Base-by-base conservation (phyloP, 768 basidiomycete species). In the Amylocystis lapponica region DNA sequence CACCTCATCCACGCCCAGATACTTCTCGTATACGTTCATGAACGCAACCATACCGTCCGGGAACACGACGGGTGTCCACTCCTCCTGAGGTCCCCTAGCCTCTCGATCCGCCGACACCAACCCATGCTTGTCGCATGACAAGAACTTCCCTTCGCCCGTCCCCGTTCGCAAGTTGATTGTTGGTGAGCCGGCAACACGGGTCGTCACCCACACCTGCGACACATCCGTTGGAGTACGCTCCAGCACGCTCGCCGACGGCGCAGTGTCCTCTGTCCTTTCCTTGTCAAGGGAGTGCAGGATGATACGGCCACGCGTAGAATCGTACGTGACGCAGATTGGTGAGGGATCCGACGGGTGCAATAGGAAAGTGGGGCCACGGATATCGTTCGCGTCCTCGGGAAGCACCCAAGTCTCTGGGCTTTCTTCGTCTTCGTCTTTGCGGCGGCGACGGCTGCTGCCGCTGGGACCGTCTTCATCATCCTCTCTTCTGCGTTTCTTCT, bases 11-110 rank as follows among this genome's bases (percentile, higher is more conserved):
- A 94, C 68, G 39, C 79, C 64, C 33, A 96, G 75, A 62, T 88
- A 93, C 57, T 84, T 94, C 58, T 92, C 89, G 56, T 94, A 93
- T 9, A 88, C 72, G 62, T 83, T 91, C 79, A 82, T 81, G 59
- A 93, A 85, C 6, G 87, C 85, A 36, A 86, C 79, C 83, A 91
- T 88, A 31, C 87, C 88, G 46, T 86, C 87, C 9, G 86, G 79
- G 19, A 88, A 63, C 43, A 92, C 68, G 20, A 90, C 76, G 13
- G 91, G 85, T 3, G 85, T 86, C 88, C 91, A 96, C 63, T 94
- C 92, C 62, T 96, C 92, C 62, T 95, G 89, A 4, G 88, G 86
- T 2, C 92, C 93, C 25, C 92, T 76, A 21, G 92, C 92, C 56
- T 96, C 92, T 35, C 87, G 72, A 58, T 89, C 84, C 33, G 86